These are phyloP conservation scores for Picea glauca DNA, from an alignment of 75 land plant genomes.

Conservation along the genomic window DNA sequence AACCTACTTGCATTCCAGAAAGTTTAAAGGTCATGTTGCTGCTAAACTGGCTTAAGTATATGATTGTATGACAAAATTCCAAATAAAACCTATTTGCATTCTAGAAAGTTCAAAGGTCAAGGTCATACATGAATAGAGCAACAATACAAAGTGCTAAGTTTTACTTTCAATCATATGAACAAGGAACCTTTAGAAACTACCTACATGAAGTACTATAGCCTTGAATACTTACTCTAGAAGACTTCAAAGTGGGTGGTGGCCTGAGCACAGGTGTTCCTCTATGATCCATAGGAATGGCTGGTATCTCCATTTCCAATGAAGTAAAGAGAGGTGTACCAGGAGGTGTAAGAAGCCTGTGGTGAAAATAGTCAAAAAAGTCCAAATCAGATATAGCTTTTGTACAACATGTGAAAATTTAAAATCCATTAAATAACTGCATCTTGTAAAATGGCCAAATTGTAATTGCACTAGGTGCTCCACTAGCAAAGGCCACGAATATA, in stretches of 20 bases:
- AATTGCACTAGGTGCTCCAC: neutral
- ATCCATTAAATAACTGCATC: neutral
- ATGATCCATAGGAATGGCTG: slow-evolving; percentile 15
- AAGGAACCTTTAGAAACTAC: neutral
- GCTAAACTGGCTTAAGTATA: neutral
- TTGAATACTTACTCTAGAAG: slow-evolving; percentile 40
- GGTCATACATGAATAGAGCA: neutral
- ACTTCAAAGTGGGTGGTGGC: slow-evolving; percentile 26
- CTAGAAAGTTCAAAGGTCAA: neutral
- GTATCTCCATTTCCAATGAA: slow-evolving; percentile 56
- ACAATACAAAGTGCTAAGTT: neutral
- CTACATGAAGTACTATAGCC: neutral
- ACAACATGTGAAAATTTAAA: neutral
- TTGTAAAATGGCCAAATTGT: neutral
- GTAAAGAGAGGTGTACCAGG: slow-evolving; percentile 83
- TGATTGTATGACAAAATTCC: neutral
- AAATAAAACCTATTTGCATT: neutral
- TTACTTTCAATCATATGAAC: neutral
- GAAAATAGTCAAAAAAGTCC: neutral
- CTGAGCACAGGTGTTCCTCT: slow-evolving; percentile 37
- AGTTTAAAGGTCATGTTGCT: neutral
- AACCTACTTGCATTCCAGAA: neutral
- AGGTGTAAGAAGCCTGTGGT: slow-evolving; percentile 81
- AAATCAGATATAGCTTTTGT: neutral
- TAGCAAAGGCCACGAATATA: neutral